Evolutionary conservation across 768 basidiomycete genomes (phyloP).

Genomic region (Chalciporus piperatus): DNA sequence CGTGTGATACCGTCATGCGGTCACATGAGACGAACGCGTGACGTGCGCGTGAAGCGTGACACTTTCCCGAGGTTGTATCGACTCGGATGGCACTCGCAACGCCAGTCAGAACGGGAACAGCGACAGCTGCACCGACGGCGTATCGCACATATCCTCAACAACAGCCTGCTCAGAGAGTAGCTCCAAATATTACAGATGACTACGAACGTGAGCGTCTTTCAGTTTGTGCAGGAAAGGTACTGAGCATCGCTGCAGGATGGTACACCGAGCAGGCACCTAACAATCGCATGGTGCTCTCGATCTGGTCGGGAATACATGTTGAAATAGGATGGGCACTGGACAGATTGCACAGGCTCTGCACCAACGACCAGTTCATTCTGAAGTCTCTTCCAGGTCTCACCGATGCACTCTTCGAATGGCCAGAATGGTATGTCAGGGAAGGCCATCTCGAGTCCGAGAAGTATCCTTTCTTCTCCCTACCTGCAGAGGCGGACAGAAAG

Average conservation of each 20-base stretch:
- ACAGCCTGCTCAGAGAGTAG: conserved; percentile 19
- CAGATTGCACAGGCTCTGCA: conserved; percentile 75
- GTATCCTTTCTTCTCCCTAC: conserved; percentile 52
- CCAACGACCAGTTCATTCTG: conserved; percentile 75
- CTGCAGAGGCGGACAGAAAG: conserved; percentile 48
- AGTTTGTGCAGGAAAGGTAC: not conserved
- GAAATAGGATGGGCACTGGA: conserved; percentile 92
- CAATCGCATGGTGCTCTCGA: conserved; percentile 89
- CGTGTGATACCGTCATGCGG: conserved; percentile 1
- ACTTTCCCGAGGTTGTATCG: not conserved
- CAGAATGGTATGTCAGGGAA: conserved; percentile 73
- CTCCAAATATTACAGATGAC: conserved; percentile 61
- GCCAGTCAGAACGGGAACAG: conserved; percentile 26
- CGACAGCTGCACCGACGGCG: conserved; percentile 10
- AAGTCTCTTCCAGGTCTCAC: conserved; percentile 72
- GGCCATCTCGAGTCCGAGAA: conserved; percentile 50
- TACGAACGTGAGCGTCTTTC: conserved; percentile 62
- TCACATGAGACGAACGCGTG: conserved; percentile 24
- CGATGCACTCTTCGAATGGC: conserved; percentile 85
- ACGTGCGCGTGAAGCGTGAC: conserved; percentile 19
- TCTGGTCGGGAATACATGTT: conserved; percentile 76
- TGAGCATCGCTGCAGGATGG: conserved; percentile 53
- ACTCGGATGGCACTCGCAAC: conserved; percentile 29
- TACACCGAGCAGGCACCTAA: conserved; percentile 76
- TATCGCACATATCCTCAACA: conserved; percentile 28